These are phyloP conservation scores for Aphanomyces astaci DNA, from an alignment of 352 stramenopile genomes.

Conservation along the genomic window DNA sequence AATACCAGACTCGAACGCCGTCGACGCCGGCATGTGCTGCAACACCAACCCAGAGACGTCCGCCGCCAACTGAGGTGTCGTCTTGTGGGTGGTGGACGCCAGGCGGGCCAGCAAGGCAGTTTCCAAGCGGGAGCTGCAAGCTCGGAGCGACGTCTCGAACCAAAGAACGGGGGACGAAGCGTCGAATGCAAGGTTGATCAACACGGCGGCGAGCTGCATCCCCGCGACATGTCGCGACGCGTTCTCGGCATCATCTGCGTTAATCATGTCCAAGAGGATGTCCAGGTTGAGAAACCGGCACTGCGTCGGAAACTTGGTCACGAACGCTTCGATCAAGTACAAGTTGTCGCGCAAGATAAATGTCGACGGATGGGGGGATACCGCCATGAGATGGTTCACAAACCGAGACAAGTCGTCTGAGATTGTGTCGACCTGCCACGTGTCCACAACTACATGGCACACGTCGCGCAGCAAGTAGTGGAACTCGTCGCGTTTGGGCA, in stretches of 20 bases:
- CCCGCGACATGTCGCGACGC: constrained; percentile 38
- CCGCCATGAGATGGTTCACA: constrained; percentile 29
- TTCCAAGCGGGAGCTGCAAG: background rate
- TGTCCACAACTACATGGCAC: constrained; percentile 46
- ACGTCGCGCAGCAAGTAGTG: constrained; percentile 72
- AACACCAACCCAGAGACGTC: constrained; percentile 55
- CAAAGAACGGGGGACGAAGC: background rate
- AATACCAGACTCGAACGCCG: background rate
- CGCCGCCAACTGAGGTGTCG: constrained; percentile 44
- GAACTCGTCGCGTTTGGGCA: constrained; percentile 41
- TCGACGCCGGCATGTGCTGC: constrained; percentile 11
- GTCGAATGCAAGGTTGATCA: constrained; percentile 1
- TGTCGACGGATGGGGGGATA: background rate
- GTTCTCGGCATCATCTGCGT: constrained; percentile 33
- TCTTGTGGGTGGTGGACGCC: constrained; percentile 31
- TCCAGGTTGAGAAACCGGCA: constrained; percentile 33
- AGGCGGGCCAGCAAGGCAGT: background rate
- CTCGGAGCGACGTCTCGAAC: background rate
- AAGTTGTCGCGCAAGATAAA: constrained; percentile 60
- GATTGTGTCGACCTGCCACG: constrained; percentile 37
- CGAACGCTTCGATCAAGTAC: constrained; percentile 44
- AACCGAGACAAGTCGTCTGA: constrained; percentile 41
- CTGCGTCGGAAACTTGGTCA: constrained; percentile 33
- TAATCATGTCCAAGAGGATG: constrained; percentile 34
- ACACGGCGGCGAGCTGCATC: constrained; percentile 40